A percentile compares a stretch with the other conserved stretches of the same genome.
These are phyloP conservation scores for Gamarada debralockiae DNA, from an alignment of 495 filamentous ascomycete genomes.

Conservation along the genomic window DNA sequence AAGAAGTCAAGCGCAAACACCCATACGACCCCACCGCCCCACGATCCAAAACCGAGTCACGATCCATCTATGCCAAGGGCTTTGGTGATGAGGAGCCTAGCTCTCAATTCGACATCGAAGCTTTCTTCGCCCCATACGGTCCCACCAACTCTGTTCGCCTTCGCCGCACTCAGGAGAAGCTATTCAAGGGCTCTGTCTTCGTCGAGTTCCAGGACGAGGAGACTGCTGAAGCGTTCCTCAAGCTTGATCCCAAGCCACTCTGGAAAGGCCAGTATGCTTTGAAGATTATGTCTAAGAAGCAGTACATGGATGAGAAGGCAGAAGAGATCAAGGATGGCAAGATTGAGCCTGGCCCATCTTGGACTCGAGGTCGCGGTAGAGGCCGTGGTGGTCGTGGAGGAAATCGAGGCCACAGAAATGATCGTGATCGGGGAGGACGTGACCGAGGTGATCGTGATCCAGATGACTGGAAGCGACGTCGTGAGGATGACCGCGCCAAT, in stretches of 20 bases:
- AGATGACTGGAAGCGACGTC: slow-evolving; percentile 66
- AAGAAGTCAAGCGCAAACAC: slow-evolving; percentile 69
- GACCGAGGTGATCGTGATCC: slow-evolving; percentile 35
- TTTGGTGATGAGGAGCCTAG: slow-evolving; percentile 73
- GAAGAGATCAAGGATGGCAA: slow-evolving; percentile 71
- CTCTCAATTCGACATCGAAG: slow-evolving; percentile 89
- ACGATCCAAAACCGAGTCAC: slow-evolving; percentile 25
- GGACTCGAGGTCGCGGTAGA: slow-evolving; percentile 9
- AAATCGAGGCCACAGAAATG: slow-evolving; percentile 27
- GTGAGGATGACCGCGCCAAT: slow-evolving; percentile 59
- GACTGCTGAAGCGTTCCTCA: slow-evolving; percentile 70
- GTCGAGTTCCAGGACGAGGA: slow-evolving; percentile 83
- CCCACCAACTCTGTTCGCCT: slow-evolving; percentile 80
- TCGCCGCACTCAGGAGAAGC: slow-evolving; percentile 62
- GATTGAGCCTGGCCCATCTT: slow-evolving; percentile 45
- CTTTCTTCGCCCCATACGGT: slow-evolving; percentile 81
- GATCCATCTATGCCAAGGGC: slow-evolving; percentile 64
- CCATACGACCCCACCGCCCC: slow-evolving; percentile 44
- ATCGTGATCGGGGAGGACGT: slow-evolving; percentile 22
- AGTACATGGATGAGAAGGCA: slow-evolving; percentile 78
- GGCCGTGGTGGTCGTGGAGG: slow-evolving; percentile 22
- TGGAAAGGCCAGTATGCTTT: slow-evolving; percentile 73
- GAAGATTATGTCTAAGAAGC: slow-evolving; percentile 76
- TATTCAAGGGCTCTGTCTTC: slow-evolving; percentile 93
- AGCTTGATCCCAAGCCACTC: slow-evolving; percentile 72